Evolutionary conservation across 768 basidiomycete genomes (phyloP).

Genomic region (Phaffia australis): DNA sequence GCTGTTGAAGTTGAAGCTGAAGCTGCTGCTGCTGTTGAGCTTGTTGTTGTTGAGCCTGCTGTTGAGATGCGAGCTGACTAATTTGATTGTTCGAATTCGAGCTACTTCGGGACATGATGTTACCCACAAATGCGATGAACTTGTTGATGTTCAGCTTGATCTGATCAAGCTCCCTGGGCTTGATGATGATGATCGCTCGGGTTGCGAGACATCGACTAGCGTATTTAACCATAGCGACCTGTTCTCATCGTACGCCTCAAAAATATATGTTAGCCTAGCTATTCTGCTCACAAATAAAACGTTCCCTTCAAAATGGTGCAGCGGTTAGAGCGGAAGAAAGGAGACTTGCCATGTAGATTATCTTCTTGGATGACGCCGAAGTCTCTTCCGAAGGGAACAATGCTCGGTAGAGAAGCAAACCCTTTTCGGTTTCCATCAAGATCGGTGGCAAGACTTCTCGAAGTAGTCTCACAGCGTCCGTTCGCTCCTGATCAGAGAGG

Average conservation of each 20-base stretch:
- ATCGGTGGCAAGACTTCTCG: slow-evolving; percentile 5
- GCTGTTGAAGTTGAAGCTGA: slow-evolving; percentile 6
- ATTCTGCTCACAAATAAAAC: too few relatives aligned
- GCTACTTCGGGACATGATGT: slow-evolving; percentile 5
- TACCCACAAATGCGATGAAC: slow-evolving; percentile 17
- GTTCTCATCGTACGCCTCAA: too few relatives aligned
- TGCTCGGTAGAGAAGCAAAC: slow-evolving; percentile 16
- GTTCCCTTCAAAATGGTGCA: too few relatives aligned
- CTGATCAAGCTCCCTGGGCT: slow-evolving; percentile 7
- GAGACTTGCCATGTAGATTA: slow-evolving; percentile 17
- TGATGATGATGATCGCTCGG: slow-evolving; percentile 9
- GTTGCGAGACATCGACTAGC: slow-evolving; percentile 4
- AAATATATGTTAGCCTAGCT: too few relatives aligned
- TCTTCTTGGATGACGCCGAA: neutral
- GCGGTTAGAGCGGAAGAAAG: too few relatives aligned
- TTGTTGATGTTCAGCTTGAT: slow-evolving; percentile 12
- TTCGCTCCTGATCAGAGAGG: slow-evolving; percentile 20
- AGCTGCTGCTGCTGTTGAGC: neutral
- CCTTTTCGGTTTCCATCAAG: slow-evolving; percentile 20
- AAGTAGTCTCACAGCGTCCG: slow-evolving; percentile 1
- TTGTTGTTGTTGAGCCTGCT: neutral
- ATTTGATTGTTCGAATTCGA: too few relatives aligned
- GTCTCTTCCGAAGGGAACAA: slow-evolving; percentile 4
- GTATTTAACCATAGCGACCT: slow-evolving; percentile 20
- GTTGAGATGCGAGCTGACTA: too few relatives aligned